Percentiles rank a stretch among this genome's conserved stretches.
phyloP scores from a whole-genome alignment of 169 alveolate genomes.

The Eimeria brunetti region DNA sequence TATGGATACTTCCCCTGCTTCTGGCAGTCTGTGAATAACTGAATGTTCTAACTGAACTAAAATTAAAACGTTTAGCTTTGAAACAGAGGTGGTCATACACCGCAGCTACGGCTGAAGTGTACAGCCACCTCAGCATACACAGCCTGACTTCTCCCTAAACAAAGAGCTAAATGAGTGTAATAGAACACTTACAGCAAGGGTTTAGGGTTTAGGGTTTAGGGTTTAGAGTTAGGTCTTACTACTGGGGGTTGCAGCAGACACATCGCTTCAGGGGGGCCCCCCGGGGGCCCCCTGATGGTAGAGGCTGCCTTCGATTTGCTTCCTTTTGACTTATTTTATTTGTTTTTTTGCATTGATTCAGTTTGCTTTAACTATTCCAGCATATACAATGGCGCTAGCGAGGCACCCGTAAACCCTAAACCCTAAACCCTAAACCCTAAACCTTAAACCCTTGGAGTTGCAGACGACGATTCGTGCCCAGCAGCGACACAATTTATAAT shows the following conservation, averaged over 20 bases:
- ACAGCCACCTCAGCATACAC: not conserved
- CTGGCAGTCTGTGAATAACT: too few relatives aligned
- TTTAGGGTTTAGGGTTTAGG: constrained; percentile 14
- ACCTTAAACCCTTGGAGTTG: not conserved
- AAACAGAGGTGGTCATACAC: not conserved
- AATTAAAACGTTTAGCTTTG: not conserved
- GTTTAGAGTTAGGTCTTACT: constrained; percentile 1
- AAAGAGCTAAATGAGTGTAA: not conserved
- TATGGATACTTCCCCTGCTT: too few relatives aligned
- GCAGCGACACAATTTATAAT: not conserved
- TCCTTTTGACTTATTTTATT: not conserved
- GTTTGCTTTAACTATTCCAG: not conserved
- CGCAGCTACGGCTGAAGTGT: not conserved
- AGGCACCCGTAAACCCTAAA: not conserved
- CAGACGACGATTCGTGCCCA: not conserved
- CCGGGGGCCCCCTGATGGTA: not conserved
- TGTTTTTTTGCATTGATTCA: not conserved
- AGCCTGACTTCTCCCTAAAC: not conserved
- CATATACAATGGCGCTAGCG: not conserved
- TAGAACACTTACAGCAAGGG: not conserved
- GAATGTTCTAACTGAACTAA: not conserved
- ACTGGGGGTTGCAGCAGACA: not conserved
- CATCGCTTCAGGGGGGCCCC: not conserved
- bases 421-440: constrained; percentile 10
- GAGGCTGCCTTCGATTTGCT: not conserved